phyloP scores from a whole-genome alignment of 495 filamentous ascomycete species.

The Neurospora discreta region DNA sequence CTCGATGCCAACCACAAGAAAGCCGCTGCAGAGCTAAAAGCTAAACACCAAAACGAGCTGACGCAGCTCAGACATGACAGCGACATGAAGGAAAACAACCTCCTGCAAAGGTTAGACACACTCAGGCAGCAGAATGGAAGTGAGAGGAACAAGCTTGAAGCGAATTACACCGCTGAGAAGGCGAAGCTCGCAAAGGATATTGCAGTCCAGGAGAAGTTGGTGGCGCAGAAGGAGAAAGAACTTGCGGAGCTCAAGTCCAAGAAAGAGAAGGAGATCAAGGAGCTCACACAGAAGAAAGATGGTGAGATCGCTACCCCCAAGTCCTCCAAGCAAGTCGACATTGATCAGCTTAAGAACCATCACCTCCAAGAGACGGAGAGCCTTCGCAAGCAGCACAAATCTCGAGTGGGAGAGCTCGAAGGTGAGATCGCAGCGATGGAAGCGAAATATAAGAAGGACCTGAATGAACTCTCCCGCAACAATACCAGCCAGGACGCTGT shows the following conservation, averaged over 20 bases:
- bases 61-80: background rate
- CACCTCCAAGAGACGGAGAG: background rate
- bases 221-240: background rate
- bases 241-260: background rate
- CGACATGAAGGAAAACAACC: background rate
- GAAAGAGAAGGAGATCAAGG: background rate
- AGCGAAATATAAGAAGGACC: background rate
- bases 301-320: background rate
- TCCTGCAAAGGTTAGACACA: background rate
- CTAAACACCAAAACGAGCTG: background rate
- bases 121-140: background rate
- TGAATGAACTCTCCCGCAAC: background rate
- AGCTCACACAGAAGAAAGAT: background rate
- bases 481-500: background rate
- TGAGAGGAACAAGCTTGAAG: background rate
- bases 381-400: background rate
- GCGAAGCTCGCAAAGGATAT: background rate
- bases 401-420: background rate
- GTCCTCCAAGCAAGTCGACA: background rate
- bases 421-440: background rate
- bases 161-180: background rate
- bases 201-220: background rate
- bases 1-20: background rate
- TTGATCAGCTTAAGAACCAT: background rate
- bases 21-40: background rate